Conservation (phyloP, 768 basidiomycete species). For the Phylloporus rhodoxanthus region DNA sequence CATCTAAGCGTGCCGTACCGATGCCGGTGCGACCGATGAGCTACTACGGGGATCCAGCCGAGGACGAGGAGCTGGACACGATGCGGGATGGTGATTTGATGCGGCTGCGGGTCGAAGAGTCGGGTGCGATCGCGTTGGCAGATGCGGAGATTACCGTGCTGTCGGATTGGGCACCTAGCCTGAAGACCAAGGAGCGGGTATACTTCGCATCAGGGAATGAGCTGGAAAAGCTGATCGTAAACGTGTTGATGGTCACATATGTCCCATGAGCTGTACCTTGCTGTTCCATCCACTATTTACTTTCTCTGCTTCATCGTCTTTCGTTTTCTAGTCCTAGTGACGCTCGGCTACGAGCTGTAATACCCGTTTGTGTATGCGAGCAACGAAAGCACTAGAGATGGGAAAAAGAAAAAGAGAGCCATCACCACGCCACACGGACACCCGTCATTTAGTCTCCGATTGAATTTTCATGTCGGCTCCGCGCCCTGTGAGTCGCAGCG, state of each 20-base stretch:
- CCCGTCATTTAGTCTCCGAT: neutral
- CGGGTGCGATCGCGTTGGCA: slow-evolving; percentile 58
- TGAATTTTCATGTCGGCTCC: neutral
- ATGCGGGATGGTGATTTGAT: slow-evolving; percentile 35
- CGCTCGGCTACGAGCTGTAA: neutral
- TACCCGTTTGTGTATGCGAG: neutral
- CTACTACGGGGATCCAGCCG: slow-evolving; percentile 36
- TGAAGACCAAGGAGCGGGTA: slow-evolving; percentile 60
- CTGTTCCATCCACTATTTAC: neutral
- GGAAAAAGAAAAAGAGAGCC: neutral
- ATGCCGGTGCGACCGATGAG: slow-evolving; percentile 39
- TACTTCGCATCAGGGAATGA: slow-evolving; percentile 61
- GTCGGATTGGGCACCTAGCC: slow-evolving; percentile 45
- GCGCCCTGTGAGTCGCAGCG: neutral
- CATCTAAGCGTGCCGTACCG: slow-evolving; percentile 24
- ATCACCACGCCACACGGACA: neutral
- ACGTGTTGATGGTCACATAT: slow-evolving; percentile 65
- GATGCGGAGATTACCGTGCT: slow-evolving; percentile 60
- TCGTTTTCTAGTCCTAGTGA: neutral
- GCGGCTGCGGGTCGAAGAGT: slow-evolving; percentile 53
- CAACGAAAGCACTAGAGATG: neutral
- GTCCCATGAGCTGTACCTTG: slow-evolving; percentile 40
- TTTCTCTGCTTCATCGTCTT: neutral
- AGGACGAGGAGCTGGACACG: slow-evolving; percentile 32
- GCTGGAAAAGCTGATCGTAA: slow-evolving; percentile 69